Conservation (phyloP, 2,329 filamentous ascomycete species). For the Ascochyta clinopodiicola region DNA sequence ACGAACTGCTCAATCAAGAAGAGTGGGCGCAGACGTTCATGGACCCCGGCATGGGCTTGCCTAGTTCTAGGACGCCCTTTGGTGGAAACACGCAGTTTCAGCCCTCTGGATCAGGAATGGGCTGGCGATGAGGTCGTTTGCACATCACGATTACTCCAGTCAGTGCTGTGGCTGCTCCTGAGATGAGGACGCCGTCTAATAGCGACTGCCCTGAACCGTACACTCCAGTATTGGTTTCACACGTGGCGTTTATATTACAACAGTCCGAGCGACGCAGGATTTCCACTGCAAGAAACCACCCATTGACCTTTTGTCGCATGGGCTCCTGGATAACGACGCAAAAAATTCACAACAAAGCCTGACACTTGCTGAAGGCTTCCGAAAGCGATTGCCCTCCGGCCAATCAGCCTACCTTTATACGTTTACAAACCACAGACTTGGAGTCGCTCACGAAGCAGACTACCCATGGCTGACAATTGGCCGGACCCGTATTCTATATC, state of each 20-base stretch:
- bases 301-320: too few relatives aligned
- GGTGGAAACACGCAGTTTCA: conserved; percentile 26
- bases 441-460: conserved; percentile 19
- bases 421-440: conserved; percentile 12
- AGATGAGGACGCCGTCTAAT: not conserved
- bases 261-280: not conserved
- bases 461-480: conserved; percentile 25
- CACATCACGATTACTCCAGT: conserved; percentile 7
- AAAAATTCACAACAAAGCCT: not conserved
- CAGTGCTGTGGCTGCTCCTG: not conserved
- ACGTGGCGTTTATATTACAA: too few relatives aligned
- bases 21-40: conserved; percentile 51
- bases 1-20: conserved; percentile 48
- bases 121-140: conserved; percentile 14
- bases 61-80: conserved; percentile 29
- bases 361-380: not conserved
- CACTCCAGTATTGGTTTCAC: too few relatives aligned
- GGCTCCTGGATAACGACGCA: not conserved
- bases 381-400: not conserved
- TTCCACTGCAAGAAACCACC: too few relatives aligned
- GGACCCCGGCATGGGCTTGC: conserved; percentile 42
- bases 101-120: conserved; percentile 28
- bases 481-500: conserved; percentile 20
- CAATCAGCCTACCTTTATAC: not conserved
- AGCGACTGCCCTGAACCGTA: not conserved